Percentiles rank a stretch among this genome's conserved stretches.
phyloP scores from a whole-genome alignment of 2,329 filamentous ascomycete species.

The Monilinia polystroma region DNA sequence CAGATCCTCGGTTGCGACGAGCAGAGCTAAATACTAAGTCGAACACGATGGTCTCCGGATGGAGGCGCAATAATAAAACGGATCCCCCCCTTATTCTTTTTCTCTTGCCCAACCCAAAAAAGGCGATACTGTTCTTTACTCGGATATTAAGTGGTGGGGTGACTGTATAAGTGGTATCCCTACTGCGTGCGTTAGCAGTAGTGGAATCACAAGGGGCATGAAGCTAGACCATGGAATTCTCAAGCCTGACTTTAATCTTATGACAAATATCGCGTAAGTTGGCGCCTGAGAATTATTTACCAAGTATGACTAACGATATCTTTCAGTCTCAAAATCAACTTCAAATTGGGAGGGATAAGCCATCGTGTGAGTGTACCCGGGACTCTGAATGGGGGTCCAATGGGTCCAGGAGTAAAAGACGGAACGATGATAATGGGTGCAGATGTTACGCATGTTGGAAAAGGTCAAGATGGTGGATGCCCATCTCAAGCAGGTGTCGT shows the following conservation, averaged over 20 bases:
- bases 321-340: slow-evolving; percentile 67
- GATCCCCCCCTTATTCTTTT: no score
- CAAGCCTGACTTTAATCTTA: not conserved
- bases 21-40: no score
- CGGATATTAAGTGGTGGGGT: slow-evolving; percentile 26
- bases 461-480: slow-evolving; percentile 52
- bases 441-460: slow-evolving; percentile 82
- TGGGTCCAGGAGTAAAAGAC: slow-evolving; percentile 48
- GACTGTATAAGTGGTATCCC: slow-evolving; percentile 26
- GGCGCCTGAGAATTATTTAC: no score
- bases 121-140: no score
- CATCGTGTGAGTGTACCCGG: slow-evolving; percentile 51
- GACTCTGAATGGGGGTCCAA: no score
- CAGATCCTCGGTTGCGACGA: no score
- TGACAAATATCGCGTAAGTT: not conserved
- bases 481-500: slow-evolving; percentile 80
- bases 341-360: slow-evolving; percentile 69
- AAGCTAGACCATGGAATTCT: fast-evolving
- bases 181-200: slow-evolving; percentile 21
- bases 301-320: not conserved
- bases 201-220: not conserved
- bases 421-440: slow-evolving; percentile 82
- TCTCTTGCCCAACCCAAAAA: no score
- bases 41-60: no score
- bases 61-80: no score